These are phyloP conservation scores for Gaertneriomyces semiglobifer DNA, from an alignment of 192 early-diverging fungal species.

Conservation along the genomic window DNA sequence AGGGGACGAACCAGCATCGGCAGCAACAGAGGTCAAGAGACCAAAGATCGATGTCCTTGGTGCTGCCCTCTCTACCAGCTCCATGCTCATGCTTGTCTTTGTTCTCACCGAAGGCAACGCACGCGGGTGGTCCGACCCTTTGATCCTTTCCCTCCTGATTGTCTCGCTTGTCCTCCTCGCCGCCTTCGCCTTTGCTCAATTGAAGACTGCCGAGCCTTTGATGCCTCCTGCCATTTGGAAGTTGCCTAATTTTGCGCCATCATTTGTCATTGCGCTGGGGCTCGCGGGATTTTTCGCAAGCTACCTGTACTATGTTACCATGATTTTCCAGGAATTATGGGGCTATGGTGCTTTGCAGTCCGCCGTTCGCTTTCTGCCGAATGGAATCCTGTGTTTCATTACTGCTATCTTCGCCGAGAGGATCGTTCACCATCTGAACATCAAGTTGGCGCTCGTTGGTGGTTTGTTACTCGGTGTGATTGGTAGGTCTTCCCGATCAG, in stretches of 20 bases:
- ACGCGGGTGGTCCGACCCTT: conserved; percentile 18
- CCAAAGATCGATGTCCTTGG: conserved; percentile 25
- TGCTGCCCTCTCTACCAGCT: conserved; percentile 27
- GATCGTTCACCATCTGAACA: conserved; percentile 21
- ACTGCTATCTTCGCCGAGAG: conserved; percentile 32
- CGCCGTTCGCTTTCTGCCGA: conserved; percentile 40
- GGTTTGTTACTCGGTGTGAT: conserved; percentile 14
- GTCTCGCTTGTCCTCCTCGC: conserved; percentile 30
- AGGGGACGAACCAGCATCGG: neutral
- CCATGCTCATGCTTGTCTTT: conserved; percentile 31
- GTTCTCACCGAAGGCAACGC: conserved; percentile 23
- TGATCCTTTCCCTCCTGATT: conserved; percentile 24
- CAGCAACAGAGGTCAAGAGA: conserved; percentile 1
- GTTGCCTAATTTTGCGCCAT: conserved; percentile 35
- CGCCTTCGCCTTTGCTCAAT: conserved; percentile 33
- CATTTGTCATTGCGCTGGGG: conserved; percentile 30
- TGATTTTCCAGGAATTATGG: conserved; percentile 45
- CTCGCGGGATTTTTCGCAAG: conserved; percentile 38
- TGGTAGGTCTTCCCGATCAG: neutral
- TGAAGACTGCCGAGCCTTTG: conserved; percentile 25
- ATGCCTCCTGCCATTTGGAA: conserved; percentile 43
- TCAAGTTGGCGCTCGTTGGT: conserved; percentile 14
- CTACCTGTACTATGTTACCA: conserved; percentile 39
- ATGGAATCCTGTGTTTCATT: conserved; percentile 32
- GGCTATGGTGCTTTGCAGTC: conserved; percentile 37